Percentiles rank a stretch among this genome's conserved stretches.
These are phyloP conservation scores for Vitis labrusca DNA, from an alignment of 164 flowering plant species.

Conservation along the genomic window DNA sequence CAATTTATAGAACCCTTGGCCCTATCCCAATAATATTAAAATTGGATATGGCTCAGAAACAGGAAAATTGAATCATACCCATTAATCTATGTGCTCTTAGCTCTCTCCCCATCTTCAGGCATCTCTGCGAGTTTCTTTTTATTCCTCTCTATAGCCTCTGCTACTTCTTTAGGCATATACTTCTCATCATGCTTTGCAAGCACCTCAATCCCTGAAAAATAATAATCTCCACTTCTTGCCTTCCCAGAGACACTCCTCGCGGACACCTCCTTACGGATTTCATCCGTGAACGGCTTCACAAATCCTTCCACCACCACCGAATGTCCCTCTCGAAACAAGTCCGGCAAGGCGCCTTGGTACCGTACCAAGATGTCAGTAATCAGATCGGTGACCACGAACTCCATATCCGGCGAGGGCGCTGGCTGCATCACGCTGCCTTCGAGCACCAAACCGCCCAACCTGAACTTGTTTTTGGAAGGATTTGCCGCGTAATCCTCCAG, in stretches of 20 bases:
- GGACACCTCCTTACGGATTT: constrained; percentile 22
- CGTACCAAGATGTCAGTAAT: constrained; percentile 74
- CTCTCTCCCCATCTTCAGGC: constrained; percentile 22
- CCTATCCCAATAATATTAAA: no score
- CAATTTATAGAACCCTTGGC: no score
- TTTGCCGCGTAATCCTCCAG: constrained; percentile 52
- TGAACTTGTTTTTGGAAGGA: constrained; percentile 59
- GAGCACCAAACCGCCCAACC: constrained; percentile 83
- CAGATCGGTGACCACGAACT: constrained; percentile 82
- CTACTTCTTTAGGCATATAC: constrained; percentile 92
- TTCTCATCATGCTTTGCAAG: constrained; percentile 97
- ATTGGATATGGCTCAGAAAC: no score
- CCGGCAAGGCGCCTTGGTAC: constrained; percentile 77
- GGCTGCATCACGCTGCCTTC: constrained; percentile 76
- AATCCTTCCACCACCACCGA: constrained; percentile 92
- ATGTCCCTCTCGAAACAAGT: constrained; percentile 89
- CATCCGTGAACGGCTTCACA: constrained; percentile 59
- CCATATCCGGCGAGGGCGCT: constrained; percentile 59
- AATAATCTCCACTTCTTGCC: constrained; percentile 63
- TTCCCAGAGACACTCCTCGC: constrained; percentile 45
- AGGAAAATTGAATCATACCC: constrained; percentile 4
- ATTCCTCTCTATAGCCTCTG: constrained; percentile 78
- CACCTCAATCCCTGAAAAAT: constrained; percentile 73
- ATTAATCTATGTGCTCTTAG: constrained; percentile 2
- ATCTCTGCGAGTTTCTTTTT: constrained; percentile 40